phyloP scores from a whole-genome alignment of 768 basidiomycete species.

The Pleurotus tuber-regium region DNA sequence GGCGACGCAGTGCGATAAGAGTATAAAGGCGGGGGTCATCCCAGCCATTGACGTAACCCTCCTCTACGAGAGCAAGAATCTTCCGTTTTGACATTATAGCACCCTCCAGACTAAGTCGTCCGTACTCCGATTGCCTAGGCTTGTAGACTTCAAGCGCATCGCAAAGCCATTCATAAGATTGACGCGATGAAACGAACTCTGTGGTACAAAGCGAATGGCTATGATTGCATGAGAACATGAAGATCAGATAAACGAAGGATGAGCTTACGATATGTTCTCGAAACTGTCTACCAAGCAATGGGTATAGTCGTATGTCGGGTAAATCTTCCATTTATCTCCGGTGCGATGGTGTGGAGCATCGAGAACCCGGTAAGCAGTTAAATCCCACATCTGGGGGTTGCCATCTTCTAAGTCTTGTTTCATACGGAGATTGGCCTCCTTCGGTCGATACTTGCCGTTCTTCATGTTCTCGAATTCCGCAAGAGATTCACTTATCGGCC shows the following conservation, averaged over 20 bases:
- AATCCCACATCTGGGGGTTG: constrained; percentile 99
- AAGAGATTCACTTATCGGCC: constrained; percentile 86
- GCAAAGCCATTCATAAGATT: constrained; percentile 99
- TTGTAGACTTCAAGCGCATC: constrained; percentile 98
- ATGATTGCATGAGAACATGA: constrained; percentile 6
- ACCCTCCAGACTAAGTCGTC: constrained; percentile 88
- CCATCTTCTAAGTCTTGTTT: constrained; percentile 91
- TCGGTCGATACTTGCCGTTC: constrained; percentile 84
- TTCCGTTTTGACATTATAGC: constrained; percentile 98
- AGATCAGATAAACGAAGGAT: constrained; percentile 1
- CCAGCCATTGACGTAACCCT: constrained; percentile 87
- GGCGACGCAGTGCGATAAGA: constrained; percentile 89
- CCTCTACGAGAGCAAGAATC: constrained; percentile 83
- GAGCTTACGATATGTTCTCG: constrained; percentile 94
- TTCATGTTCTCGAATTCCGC: constrained; percentile 91
- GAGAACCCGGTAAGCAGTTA: constrained; percentile 93
- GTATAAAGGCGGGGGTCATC: constrained; percentile 98
- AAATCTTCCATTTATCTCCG: constrained; percentile 91
- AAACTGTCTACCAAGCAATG: constrained; percentile 98
- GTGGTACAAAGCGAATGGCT: constrained; percentile 97
- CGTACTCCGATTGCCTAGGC: constrained; percentile 95
- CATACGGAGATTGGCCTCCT: constrained; percentile 94
- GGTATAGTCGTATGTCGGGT: constrained; percentile 98
- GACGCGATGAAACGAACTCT: constrained; percentile 93
- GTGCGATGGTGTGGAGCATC: constrained; percentile 92